A percentile compares a stretch with the other conserved stretches of the same genome.
Evolutionary conservation across 2,329 filamentous ascomycete species (phyloP).

Genomic region (Cordyceps farinosa): DNA sequence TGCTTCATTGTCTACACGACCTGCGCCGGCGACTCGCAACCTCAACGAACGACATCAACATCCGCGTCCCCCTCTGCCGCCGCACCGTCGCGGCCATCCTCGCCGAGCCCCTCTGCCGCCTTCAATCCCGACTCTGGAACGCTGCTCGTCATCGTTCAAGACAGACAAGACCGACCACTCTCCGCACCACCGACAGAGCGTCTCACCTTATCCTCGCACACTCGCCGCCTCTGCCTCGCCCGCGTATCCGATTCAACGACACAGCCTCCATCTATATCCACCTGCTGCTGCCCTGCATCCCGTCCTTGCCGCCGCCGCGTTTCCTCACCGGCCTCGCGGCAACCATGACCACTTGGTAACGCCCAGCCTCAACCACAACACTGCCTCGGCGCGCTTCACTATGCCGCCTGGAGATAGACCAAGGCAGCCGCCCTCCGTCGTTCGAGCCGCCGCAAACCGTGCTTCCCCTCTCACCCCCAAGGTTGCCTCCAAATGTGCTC

Average conservation of each 20-base stretch:
- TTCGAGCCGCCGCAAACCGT: conserved; percentile 47
- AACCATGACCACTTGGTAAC: conserved; percentile 12
- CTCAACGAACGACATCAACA: conserved; percentile 11
- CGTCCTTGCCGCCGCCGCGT: conserved; percentile 9
- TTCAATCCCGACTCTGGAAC: conserved; percentile 7
- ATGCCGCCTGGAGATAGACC: conserved; percentile 46
- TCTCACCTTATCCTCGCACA: not conserved
- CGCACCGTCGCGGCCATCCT: conserved; percentile 1
- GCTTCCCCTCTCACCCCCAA: conserved; percentile 51
- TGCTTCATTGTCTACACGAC: conserved; percentile 11
- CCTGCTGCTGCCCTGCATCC: not conserved
- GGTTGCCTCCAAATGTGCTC: conserved; percentile 40
- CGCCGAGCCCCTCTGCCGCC: conserved; percentile 6
- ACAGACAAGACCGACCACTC: not conserved
- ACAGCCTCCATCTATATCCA: conserved; percentile 4
- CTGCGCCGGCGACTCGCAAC: not conserved
- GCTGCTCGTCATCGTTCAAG: not conserved
- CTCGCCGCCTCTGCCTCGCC: not conserved
- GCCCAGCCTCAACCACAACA: conserved; percentile 6
- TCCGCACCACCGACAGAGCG: not conserved
- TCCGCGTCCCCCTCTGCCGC: conserved; percentile 2
- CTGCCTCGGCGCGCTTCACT: conserved; percentile 13
- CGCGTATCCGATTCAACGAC: conserved; percentile 8
- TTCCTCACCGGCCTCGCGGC: conserved; percentile 7
- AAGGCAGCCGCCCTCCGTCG: conserved; percentile 65